Evolutionary conservation across 768 basidiomycete species (phyloP).

Genomic region (Erythrobasidium yunnanense): DNA sequence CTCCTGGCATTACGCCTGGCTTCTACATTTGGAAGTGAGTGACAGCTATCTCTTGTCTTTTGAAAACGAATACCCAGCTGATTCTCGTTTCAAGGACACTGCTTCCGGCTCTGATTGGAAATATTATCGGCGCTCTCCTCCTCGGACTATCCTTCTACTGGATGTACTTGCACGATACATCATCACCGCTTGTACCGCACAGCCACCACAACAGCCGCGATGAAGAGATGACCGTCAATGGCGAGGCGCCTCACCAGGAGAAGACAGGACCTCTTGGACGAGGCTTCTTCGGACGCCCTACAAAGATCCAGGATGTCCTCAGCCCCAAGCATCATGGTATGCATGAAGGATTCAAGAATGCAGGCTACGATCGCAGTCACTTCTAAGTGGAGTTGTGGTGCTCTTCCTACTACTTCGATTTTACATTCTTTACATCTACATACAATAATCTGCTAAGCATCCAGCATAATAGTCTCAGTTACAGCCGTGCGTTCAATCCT

Average conservation of each 20-base stretch:
- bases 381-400: too few species aligned
- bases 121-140: background rate
- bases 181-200: background rate
- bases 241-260: background rate
- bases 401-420: too few species aligned
- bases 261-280: background rate
- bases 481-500: too few species aligned
- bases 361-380: background rate
- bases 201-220: background rate
- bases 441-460: too few species aligned
- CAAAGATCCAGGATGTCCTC: background rate
- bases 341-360: background rate
- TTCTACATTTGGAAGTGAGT: conserved; percentile 1
- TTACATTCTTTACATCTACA: too few species aligned
- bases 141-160: conserved; percentile 3
- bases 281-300: background rate
- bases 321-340: background rate
- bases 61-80: background rate
- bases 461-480: too few species aligned
- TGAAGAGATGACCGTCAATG: background rate
- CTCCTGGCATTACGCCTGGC: background rate
- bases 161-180: background rate
- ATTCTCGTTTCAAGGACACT: background rate
- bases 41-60: background rate
- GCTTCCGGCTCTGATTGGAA: background rate